Conservation (phyloP, 108 stramenopile genomes). For the Stephanodiscus triporus region DNA sequence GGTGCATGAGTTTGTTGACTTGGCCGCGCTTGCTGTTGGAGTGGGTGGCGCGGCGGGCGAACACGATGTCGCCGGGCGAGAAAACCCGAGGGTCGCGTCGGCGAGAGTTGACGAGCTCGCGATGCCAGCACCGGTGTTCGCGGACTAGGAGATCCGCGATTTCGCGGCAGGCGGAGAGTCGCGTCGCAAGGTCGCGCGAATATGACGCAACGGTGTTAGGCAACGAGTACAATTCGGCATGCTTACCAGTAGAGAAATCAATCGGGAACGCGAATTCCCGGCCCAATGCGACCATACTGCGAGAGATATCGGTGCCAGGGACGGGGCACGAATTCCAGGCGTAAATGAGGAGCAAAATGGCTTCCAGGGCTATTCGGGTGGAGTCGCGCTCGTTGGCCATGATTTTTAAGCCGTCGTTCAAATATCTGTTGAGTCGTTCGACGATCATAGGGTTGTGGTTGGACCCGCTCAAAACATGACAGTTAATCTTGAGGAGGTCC, state of each 20-base stretch:
- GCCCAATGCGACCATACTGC: too few species aligned
- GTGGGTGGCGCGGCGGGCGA: too few species aligned
- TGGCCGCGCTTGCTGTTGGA: too few species aligned
- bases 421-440: conserved; percentile 21
- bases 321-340: too few species aligned
- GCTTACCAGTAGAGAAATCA: too few species aligned
- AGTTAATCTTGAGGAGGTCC: conserved; percentile 13
- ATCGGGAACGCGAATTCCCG: conserved; percentile 41
- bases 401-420: conserved; percentile 25
- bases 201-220: conserved; percentile 5
- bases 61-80: not conserved
- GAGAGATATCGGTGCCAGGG: too few species aligned
- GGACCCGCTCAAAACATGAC: conserved; percentile 7
- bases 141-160: conserved; percentile 2
- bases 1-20: too few species aligned
- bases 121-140: conserved; percentile 18
- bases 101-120: conserved; percentile 8
- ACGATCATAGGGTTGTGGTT: conserved; percentile 43
- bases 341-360: too few species aligned
- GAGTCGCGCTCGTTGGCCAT: too few species aligned
- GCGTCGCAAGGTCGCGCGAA: too few species aligned
- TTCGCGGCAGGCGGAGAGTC: not conserved
- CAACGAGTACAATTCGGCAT: conserved; percentile 3
- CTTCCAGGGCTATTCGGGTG: not conserved
- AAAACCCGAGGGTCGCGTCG: conserved; percentile 8